Base-by-base conservation (phyloP, 2,329 filamentous ascomycete species). In the Pleoardoris graminearum region DNA sequence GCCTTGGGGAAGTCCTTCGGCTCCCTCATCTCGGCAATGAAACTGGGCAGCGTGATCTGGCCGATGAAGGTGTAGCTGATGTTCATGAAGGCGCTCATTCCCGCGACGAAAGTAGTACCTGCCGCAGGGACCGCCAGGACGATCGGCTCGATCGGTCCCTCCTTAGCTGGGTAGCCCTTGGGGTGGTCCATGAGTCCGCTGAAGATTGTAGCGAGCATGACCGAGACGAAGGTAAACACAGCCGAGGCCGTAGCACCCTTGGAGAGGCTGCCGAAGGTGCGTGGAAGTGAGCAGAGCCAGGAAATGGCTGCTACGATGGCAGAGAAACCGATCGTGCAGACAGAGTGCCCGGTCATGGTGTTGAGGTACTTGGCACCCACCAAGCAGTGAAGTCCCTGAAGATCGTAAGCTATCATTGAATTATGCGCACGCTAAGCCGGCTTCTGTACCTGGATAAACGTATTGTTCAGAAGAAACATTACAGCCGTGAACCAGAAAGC, bases 61-160 rank as follows among this genome's bases (percentile, higher is more conserved):
- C 92, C 92, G 61, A 97, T 96, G 69, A 97, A 96, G 0, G 92
- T 96, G 72, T 96, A 97, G 75, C 87, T 90, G 69, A 97, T 97
- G 75, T 97, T 97, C 71, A 97, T 81, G 75, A 96, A 96, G 0
- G 92, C 92, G 48, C 86, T 91, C 81, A 96, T 87, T 19, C 87
- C 91, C 2, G 82, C 78, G 3, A 96, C 89, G 62, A 95, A 96
- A 0, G 88, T 89, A 0, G 90, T 95, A 16, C 86, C 84, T 2
- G 79, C 73, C 2, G 85, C 74, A 0, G 91, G 89, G 17, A 92
- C 69, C 0, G 85, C 85, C 0, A 85, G 84, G 5, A 94, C 86
- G 7, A 83, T 80, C 0, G 88, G 87, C 5, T 85, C 80, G 1
- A 83, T 80, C 0, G 88, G 87, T 7, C 85, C 80, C 0, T 90